Base-by-base conservation (phyloP, 106 monocot species). In the Alisma plantagoaquatica region DNA sequence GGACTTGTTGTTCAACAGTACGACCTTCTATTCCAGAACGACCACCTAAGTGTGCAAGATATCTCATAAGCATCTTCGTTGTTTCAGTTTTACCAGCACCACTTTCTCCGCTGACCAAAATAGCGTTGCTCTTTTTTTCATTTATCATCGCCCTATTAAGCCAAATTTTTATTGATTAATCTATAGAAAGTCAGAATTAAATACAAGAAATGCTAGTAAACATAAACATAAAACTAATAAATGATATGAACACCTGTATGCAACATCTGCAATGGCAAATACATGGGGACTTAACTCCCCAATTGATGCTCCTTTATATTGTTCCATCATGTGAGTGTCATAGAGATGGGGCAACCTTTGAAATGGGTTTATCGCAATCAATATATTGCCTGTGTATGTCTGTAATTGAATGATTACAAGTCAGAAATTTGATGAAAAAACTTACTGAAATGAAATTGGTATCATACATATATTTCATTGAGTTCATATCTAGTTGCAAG, bases 21-120 rank as follows among this genome's bases (percentile, higher is more conserved):
- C 89, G 58, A 23, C 83, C 89, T 77, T 84, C 89, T 51, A 74
- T 68, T 47, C 68, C 83, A 62, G 79, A 73, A 27, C 83, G 65
- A 27, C 89, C 92, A 60, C 92, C 86, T 78, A 92, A 73, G 53
- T 73, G 72, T 10, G 92, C 92, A 73, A 92, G 82, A 71, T 92
- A 92, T 29, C 92, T 76, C 92, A 92, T 92, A 20, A 92, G 70
- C 76, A 82, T 77, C 64, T 90, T 90, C 57, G 89, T 90, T 27
- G 79, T 84, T 71, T 90, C 89, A 10, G 89, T 90, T 77, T 90
- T 90, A 46, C 89, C 89, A 56, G 89, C 89, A 65, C 89, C 89
- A 84, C 89, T 90, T 80, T 90, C 89, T 61, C 89, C 89, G 58
- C 84, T 91, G 29, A 91, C 91, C 69, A 91, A 70, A 71, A 91